Evolutionary conservation across 352 stramenopile species (phyloP).

Genomic region (Achlya hypogyna): DNA sequence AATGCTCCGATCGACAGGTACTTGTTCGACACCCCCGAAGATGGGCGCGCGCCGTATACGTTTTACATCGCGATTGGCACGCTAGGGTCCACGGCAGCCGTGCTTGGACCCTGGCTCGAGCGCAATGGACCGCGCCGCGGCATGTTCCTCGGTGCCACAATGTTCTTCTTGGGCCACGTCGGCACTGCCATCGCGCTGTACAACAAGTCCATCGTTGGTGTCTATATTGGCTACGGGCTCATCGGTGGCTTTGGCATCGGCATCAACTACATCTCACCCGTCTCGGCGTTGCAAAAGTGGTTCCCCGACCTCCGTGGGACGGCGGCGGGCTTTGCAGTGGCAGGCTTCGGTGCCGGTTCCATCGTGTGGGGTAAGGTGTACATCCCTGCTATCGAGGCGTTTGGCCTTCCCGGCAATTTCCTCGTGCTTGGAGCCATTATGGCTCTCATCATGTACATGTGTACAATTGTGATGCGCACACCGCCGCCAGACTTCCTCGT

Average conservation of each 20-base stretch:
- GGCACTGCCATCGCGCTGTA: slow-evolving; percentile 1
- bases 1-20: slow-evolving; percentile 13
- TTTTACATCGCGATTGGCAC: slow-evolving; percentile 19
- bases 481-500: background rate
- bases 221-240: slow-evolving; percentile 23
- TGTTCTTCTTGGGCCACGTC: slow-evolving; percentile 14
- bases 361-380: slow-evolving; percentile 16
- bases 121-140: slow-evolving; percentile 4
- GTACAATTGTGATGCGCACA: slow-evolving; percentile 3
- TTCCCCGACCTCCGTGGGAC: slow-evolving; percentile 20
- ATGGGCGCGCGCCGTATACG: background rate
- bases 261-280: slow-evolving; percentile 21
- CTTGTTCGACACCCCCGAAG: slow-evolving; percentile 5
- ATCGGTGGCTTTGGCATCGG: slow-evolving; percentile 20
- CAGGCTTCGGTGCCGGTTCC: slow-evolving; percentile 18
- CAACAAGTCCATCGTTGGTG: slow-evolving; percentile 9
- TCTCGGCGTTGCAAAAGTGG: slow-evolving; percentile 19
- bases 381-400: background rate
- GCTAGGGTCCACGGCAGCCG: slow-evolving; percentile 9
- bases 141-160: slow-evolving; percentile 2
- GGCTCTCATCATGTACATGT: background rate
- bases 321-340: slow-evolving; percentile 21
- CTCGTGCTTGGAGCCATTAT: background rate
- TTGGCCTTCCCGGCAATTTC: slow-evolving; percentile 8
- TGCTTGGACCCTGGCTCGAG: slow-evolving; percentile 20